These are phyloP conservation scores for Pseudogymnoascus sp. DNA, from an alignment of 2,329 filamentous ascomycete species.

Conservation along the genomic window DNA sequence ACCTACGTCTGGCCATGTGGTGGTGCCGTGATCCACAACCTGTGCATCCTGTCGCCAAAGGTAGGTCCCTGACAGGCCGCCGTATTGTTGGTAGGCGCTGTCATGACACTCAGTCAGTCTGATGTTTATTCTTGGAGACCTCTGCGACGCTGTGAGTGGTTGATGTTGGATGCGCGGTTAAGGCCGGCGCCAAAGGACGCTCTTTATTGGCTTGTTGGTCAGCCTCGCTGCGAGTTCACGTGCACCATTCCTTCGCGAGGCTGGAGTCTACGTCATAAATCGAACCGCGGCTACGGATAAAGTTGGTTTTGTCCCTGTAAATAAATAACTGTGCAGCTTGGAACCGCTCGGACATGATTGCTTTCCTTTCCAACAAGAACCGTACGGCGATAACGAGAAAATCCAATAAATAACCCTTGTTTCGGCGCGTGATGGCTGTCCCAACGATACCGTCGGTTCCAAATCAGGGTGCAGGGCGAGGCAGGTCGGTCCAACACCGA, in stretches of 20 bases:
- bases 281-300: not conserved
- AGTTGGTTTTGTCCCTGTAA: not conserved
- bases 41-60: not conserved
- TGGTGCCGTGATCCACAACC: not conserved
- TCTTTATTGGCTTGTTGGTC: not conserved
- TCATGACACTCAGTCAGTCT: conserved; percentile 1
- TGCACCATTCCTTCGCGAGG: not conserved
- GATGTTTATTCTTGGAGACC: conserved; percentile 3
- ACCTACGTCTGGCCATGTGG: not conserved
- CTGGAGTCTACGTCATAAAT: not conserved
- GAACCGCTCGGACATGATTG: not conserved
- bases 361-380: not conserved
- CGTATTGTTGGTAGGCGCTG: not conserved
- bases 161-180: not conserved
- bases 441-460: not conserved
- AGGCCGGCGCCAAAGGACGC: not conserved
- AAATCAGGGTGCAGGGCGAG: not conserved
- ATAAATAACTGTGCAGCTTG: not conserved
- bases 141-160: not conserved
- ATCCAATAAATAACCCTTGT: not conserved
- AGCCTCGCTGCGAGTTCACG: not conserved
- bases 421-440: not conserved
- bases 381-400: not conserved
- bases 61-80: not conserved
- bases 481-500: not conserved